Evolutionary conservation across 768 basidiomycete species (phyloP).

Genomic region (Suillus tomentosus): DNA sequence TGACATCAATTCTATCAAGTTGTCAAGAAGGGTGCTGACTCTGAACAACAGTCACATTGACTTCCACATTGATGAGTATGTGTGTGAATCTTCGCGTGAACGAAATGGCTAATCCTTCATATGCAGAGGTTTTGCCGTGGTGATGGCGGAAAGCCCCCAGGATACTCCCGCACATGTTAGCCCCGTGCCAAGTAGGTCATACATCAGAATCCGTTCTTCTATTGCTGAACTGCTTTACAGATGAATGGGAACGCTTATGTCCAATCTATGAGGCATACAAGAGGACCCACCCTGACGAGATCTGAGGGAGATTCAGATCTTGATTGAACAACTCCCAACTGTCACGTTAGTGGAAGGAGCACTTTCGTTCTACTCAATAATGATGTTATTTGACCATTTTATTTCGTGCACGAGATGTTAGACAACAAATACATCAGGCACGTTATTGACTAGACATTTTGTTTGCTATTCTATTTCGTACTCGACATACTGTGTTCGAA

Average conservation of each 20-base stretch:
- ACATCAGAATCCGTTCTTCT: neutral
- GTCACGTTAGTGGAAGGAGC: too few relatives aligned
- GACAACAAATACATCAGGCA: too few relatives aligned
- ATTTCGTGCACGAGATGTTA: too few relatives aligned
- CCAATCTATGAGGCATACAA: conserved; percentile 15
- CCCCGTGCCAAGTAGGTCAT: conserved; percentile 3
- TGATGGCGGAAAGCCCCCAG: conserved; percentile 29
- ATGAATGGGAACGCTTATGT: conserved; percentile 27
- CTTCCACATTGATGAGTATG: conserved; percentile 23
- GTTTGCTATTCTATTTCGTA: too few relatives aligned
- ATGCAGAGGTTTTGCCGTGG: conserved; percentile 31
- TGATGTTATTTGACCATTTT: too few relatives aligned
- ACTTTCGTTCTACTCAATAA: too few relatives aligned
- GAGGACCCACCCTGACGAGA: too few relatives aligned
- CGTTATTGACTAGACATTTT: too few relatives aligned
- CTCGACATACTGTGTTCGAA: too few relatives aligned
- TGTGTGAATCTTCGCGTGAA: neutral
- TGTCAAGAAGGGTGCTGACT: neutral
- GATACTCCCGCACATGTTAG: neutral
- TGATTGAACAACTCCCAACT: too few relatives aligned
- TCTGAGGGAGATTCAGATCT: neutral
- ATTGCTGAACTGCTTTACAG: conserved; percentile 13
- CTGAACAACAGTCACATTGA: conserved; percentile 21
- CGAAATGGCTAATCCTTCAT: neutral
- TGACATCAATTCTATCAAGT: neutral